Conservation (phyloP, 331 rosid genomes). For the Prunus yedoensis region DNA sequence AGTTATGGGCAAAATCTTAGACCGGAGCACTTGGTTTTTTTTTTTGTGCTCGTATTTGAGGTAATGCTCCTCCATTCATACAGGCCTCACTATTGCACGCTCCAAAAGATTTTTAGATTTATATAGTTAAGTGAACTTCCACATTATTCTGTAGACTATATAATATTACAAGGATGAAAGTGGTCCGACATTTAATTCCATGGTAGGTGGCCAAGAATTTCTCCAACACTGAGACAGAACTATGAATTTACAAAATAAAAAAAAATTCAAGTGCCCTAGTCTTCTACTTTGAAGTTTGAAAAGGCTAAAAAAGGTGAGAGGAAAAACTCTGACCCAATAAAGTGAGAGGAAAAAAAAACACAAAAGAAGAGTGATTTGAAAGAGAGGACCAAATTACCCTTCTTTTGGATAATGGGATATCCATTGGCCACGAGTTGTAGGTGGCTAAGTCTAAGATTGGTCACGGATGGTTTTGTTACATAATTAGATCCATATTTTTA, state of each 20-base stretch:
- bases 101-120: background rate
- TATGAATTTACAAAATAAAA: too few species aligned
- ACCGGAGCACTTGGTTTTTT: background rate
- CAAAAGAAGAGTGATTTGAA: background rate
- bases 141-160: background rate
- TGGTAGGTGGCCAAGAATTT: background rate
- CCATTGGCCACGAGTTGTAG: too few species aligned
- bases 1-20: background rate
- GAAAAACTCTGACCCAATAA: too few species aligned
- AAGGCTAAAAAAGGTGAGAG: background rate
- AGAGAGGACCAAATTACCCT: too few species aligned
- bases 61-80: background rate
- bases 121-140: background rate
- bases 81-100: background rate
- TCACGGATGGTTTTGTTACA: background rate
- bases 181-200: background rate
- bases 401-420: too few species aligned
- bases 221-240: background rate
- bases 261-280: background rate
- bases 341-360: background rate
- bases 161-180: background rate
- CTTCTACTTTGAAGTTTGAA: background rate
- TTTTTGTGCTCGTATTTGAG: background rate
- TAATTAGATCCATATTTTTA: background rate
- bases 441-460: too few species aligned